phyloP scores from a whole-genome alignment of 768 basidiomycete species.

The Tremella yokohamensis region DNA sequence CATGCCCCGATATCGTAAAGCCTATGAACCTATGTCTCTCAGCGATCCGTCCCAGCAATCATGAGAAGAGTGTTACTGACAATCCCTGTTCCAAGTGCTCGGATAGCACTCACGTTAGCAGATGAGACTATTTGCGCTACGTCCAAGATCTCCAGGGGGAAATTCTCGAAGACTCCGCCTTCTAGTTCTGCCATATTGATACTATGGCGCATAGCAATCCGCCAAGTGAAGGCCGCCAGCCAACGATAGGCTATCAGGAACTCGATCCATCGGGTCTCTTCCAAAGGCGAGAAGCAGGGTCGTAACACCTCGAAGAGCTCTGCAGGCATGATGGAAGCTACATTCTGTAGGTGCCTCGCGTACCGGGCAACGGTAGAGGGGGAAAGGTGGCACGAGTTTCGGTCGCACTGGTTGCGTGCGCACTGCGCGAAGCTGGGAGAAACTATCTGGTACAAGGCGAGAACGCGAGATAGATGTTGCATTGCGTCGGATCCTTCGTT shows the following conservation, averaged over 20 bases:
- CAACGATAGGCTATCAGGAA: constrained; percentile 1
- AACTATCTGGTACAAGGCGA: constrained; percentile 5
- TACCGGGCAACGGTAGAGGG: background rate
- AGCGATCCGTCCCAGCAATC: background rate
- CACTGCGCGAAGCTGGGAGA: constrained; percentile 3
- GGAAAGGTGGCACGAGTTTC: background rate
- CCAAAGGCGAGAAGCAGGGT: background rate
- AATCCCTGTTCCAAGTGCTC: background rate
- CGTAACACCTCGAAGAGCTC: background rate
- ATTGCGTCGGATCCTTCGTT: background rate
- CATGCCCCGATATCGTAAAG: constrained; percentile 1
- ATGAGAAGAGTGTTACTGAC: background rate
- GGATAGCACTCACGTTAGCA: background rate
- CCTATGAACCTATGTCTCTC: background rate
- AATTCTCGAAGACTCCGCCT: constrained; percentile 1
- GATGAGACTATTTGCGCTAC: background rate
- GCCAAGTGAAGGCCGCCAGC: constrained; percentile 4
- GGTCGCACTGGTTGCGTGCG: constrained; percentile 8
- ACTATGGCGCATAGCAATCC: constrained; percentile 4
- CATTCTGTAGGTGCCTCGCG: background rate
- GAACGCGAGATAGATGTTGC: background rate
- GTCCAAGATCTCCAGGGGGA: constrained; percentile 4
- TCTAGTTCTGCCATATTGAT: constrained; percentile 8
- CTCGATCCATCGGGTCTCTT: constrained; percentile 6
- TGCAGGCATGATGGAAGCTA: background rate